Evolutionary conservation across 2,329 filamentous ascomycete genomes (phyloP).

Genomic region (Sporothrix sp.): DNA sequence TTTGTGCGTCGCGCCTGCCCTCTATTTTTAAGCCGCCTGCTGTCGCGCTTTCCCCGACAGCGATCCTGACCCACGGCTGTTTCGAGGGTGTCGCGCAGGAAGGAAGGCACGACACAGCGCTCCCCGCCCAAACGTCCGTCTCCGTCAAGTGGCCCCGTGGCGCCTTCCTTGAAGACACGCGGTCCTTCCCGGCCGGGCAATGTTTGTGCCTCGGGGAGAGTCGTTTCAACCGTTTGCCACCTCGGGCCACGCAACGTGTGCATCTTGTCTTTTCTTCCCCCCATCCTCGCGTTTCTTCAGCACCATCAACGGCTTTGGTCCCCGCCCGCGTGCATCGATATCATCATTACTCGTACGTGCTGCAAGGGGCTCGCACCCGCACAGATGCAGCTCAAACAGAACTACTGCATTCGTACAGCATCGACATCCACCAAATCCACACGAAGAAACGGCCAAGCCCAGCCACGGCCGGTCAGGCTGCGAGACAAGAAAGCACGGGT

Average conservation of each 20-base stretch:
- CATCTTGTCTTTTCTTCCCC: not conserved
- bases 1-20: not conserved
- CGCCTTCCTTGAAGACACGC: not conserved
- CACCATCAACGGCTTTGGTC: too few relatives aligned
- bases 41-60: not conserved
- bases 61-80: slow-evolving; percentile 4
- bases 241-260: too few relatives aligned
- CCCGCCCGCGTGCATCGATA: not conserved
- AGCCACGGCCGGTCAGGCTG: too few relatives aligned
- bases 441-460: not conserved
- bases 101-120: not conserved
- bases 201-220: too few relatives aligned
- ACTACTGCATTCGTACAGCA: not conserved
- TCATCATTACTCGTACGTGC: slow-evolving; percentile 7
- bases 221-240: too few relatives aligned
- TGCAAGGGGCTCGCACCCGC: slow-evolving; percentile 8
- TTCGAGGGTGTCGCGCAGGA: slow-evolving; percentile 1
- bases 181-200: not conserved
- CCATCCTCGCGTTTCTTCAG: not conserved
- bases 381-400: slow-evolving; percentile 6
- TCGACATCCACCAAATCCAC: not conserved
- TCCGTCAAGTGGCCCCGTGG: not conserved
- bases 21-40: not conserved
- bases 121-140: not conserved
- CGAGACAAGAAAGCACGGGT: too few relatives aligned